Conservation (phyloP, 768 basidiomycete genomes). For the Boletus rubropictus region DNA sequence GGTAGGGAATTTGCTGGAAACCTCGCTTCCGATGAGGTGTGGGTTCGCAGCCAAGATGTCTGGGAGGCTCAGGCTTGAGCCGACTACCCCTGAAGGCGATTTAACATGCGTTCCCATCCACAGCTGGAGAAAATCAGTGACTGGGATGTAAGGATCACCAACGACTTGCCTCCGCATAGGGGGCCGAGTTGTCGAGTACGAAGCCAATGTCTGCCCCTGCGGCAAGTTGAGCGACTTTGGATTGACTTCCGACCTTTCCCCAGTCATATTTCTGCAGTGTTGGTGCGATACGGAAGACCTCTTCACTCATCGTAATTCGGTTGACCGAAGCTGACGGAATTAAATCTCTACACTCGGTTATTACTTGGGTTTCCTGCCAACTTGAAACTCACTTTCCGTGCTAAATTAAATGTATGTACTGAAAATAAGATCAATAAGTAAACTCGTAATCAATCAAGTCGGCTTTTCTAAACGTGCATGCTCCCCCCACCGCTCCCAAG, state of each 20-base stretch:
- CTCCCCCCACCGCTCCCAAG: conserved; percentile 43
- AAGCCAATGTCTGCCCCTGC: conserved; percentile 57
- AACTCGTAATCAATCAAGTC: conserved; percentile 17
- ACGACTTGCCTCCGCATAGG: conserved; percentile 85
- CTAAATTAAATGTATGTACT: conserved; percentile 13
- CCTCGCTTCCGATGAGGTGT: conserved; percentile 56
- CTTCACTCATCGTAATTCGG: conserved; percentile 21
- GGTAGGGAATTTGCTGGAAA: conserved; percentile 52
- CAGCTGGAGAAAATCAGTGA: conserved; percentile 45
- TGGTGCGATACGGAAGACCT: conserved; percentile 75
- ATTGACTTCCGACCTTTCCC: conserved; percentile 78
- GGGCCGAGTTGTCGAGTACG: conserved; percentile 57
- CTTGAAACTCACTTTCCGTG: too few species aligned
- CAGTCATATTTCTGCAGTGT: conserved; percentile 92
- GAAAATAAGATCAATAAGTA: conserved; percentile 19
- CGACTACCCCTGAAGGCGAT: conserved; percentile 52
- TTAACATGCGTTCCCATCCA: conserved; percentile 99
- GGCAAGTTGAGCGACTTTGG: conserved; percentile 87
- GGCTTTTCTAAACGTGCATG: conserved; percentile 25
- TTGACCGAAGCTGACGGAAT: not conserved
- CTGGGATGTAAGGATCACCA: not conserved
- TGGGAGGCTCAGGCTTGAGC: conserved; percentile 46
- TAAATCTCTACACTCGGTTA: too few species aligned
- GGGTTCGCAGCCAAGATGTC: conserved; percentile 62
- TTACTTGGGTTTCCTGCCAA: too few species aligned